phyloP scores from a whole-genome alignment of 495 filamentous ascomycete species.

The Penicillium verhagenii region DNA sequence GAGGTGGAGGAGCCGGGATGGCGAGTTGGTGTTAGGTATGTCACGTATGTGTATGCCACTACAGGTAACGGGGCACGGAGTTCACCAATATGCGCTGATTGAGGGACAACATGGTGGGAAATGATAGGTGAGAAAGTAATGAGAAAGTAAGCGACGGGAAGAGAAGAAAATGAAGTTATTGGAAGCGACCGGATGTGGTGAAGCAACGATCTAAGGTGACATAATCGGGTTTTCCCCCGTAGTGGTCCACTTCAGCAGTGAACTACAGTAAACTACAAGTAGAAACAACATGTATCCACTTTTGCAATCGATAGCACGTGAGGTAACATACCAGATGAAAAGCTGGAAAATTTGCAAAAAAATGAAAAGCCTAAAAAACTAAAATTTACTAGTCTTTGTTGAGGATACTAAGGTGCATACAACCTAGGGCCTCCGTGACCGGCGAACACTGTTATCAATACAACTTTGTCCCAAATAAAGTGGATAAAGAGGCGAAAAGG shows the following conservation, averaged over 20 bases:
- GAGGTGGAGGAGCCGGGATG: neutral
- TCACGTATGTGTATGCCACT: too few relatives aligned
- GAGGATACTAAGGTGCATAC: too few relatives aligned
- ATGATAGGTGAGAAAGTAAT: neutral
- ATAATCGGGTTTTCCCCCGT: conserved; percentile 14
- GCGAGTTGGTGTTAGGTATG: neutral
- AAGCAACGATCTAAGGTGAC: conserved; percentile 8
- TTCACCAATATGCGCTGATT: neutral
- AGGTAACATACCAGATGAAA: neutral
- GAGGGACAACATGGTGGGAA: neutral
- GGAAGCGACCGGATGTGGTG: conserved; percentile 18
- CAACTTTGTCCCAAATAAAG: neutral
- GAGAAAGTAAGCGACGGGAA: neutral
- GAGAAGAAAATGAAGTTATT: conserved; percentile 2
- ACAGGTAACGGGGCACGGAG: neutral
- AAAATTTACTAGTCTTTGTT: neutral
- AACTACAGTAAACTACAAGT: neutral
- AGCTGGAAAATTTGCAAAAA: too few relatives aligned
- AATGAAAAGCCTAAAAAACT: too few relatives aligned
- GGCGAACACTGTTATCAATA: neutral
- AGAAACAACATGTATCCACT: neutral
- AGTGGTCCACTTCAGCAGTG: neutral
- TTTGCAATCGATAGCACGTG: neutral
- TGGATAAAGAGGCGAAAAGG: neutral
- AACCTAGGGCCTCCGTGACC: neutral